Conservation (phyloP, 257 asterid genomes). For the Fraxinus quadrangulata region DNA sequence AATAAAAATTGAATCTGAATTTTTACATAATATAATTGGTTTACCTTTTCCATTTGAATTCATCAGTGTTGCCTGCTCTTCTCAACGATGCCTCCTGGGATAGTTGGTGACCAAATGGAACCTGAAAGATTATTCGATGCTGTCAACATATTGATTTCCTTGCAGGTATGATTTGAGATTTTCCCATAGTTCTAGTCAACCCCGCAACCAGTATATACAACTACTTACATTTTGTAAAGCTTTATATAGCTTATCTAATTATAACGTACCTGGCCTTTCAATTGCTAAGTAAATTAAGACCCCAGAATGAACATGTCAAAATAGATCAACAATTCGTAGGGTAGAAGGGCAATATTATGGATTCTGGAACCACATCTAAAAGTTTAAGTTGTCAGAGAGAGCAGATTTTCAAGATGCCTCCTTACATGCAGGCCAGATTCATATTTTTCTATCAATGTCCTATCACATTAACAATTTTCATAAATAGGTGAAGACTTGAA, state of each 20-base stretch:
- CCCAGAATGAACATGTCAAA: background rate
- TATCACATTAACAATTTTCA: background rate
- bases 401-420: background rate
- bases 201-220: background rate
- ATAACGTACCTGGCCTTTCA: background rate
- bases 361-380: no score
- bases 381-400: no score
- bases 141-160: conserved; percentile 65
- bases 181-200: background rate
- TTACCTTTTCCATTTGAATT: background rate
- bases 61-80: conserved; percentile 75
- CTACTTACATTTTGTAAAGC: background rate
- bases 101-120: conserved; percentile 73
- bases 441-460: background rate
- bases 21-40: background rate
- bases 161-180: conserved; percentile 54
- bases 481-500: background rate
- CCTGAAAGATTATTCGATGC: conserved; percentile 63
- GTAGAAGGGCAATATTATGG: background rate
- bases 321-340: background rate
- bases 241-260: background rate
- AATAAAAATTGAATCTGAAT: background rate
- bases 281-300: background rate
- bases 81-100: conserved; percentile 76
- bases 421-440: background rate